A percentile compares a stretch with the other conserved stretches of the same genome.
Conservation (phyloP, 108 stramenopile species). For the Cylindrotheca closterium region DNA sequence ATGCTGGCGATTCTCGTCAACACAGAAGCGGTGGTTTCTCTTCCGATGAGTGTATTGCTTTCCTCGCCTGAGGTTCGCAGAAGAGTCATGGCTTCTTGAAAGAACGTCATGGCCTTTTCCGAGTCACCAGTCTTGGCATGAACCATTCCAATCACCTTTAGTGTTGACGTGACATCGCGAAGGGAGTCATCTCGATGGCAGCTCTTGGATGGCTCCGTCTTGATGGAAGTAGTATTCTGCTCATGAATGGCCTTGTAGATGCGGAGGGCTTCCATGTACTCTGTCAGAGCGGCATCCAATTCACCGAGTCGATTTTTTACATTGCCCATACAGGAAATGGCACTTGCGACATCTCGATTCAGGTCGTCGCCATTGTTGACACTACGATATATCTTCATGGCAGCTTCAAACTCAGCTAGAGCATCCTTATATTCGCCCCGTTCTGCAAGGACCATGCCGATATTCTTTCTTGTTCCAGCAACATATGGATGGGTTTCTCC, state of each 20-base stretch:
- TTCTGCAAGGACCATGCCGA: conserved; percentile 83
- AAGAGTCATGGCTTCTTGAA: conserved; percentile 69
- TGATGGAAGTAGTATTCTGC: conserved; percentile 3
- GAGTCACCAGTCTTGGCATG: conserved; percentile 67
- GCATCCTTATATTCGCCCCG: conserved; percentile 67
- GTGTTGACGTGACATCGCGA: conserved; percentile 70
- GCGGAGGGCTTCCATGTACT: conserved; percentile 63
- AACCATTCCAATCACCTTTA: conserved; percentile 83
- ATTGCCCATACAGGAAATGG: conserved; percentile 82
- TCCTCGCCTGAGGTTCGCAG: conserved; percentile 47
- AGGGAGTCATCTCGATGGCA: conserved; percentile 27
- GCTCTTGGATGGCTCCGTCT: conserved; percentile 11
- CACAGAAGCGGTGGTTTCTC: conserved; percentile 59
- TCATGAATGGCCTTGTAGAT: conserved; percentile 61
- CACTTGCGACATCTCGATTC: conserved; percentile 78
- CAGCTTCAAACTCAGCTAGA: conserved; percentile 65
- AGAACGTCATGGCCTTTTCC: conserved; percentile 67
- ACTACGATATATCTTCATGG: conserved; percentile 51
- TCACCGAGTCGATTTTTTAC: conserved; percentile 76
- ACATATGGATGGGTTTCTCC: conserved; percentile 69
- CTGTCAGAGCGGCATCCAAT: conserved; percentile 62
- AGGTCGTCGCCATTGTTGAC: conserved; percentile 42
- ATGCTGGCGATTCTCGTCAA: conserved; percentile 71
- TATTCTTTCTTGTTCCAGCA: conserved; percentile 80
- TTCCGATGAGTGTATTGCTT: conserved; percentile 23